Conservation (phyloP, 805 yeast genomes). For the Kurtzmaniella fragi region DNA sequence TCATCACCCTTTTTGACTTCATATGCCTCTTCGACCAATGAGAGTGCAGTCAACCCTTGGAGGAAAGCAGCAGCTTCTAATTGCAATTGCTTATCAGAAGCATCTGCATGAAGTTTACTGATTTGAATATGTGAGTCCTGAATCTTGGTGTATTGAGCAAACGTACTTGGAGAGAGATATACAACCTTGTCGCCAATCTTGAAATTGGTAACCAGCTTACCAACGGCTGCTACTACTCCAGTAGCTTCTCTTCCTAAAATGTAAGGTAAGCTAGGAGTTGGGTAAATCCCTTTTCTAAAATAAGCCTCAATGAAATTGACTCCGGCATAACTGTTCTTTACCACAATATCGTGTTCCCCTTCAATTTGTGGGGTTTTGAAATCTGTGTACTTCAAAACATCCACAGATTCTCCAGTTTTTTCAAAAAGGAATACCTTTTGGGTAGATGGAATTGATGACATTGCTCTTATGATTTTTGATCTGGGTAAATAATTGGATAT, state of each 20-base stretch:
- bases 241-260: conserved; percentile 70
- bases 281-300: conserved; percentile 76
- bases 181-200: conserved; percentile 70
- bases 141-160: conserved; percentile 68
- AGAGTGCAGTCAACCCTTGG: conserved; percentile 77
- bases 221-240: conserved; percentile 65
- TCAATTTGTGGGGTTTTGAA: conserved; percentile 54
- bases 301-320: conserved; percentile 79
- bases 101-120: conserved; percentile 44
- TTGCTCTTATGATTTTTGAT: too few species aligned
- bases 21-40: conserved; percentile 65
- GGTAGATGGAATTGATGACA: conserved; percentile 40
- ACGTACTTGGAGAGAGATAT: conserved; percentile 46
- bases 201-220: conserved; percentile 49
- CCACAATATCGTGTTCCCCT: conserved; percentile 50
- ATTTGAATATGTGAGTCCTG: conserved; percentile 29
- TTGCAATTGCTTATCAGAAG: conserved; percentile 46
- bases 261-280: conserved; percentile 48
- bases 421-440: conserved; percentile 54
- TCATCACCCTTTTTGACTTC: conserved; percentile 63
- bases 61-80: conserved; percentile 56
- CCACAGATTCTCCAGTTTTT: conserved; percentile 50
- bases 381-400: conserved; percentile 53
- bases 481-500: too few species aligned
- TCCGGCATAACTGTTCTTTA: conserved; percentile 75